Conservation (phyloP, 306 rosid genomes). For the Quercus variabilis region DNA sequence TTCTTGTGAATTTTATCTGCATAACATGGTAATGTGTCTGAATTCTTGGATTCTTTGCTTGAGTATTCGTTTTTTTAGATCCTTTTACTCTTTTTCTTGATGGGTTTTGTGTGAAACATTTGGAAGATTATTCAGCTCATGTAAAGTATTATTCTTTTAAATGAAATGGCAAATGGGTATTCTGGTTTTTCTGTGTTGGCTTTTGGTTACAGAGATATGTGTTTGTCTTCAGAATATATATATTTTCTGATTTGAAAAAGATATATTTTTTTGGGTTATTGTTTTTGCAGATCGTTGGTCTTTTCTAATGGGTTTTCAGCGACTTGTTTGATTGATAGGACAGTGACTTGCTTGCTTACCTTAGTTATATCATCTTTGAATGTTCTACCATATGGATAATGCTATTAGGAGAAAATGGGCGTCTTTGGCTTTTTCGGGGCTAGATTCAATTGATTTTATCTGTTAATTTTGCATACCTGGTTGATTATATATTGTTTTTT, state of each 20-base stretch:
- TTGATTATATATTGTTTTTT: neutral
- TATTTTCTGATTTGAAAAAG: too few species aligned
- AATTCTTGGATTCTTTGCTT: neutral
- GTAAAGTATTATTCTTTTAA: conserved; percentile 8
- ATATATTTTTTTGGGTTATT: neutral
- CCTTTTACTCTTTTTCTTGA: neutral
- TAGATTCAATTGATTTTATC: neutral
- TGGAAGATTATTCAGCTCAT: neutral
- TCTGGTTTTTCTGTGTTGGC: conserved; percentile 13
- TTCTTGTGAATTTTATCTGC: neutral
- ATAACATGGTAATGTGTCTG: neutral
- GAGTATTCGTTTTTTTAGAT: neutral
- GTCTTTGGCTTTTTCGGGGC: neutral
- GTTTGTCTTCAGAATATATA: neutral
- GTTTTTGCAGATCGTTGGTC: conserved; percentile 2
- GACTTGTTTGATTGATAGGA: neutral
- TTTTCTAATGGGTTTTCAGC: conserved; percentile 15
- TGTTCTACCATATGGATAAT: neutral
- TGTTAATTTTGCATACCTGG: neutral
- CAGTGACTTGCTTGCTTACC: neutral
- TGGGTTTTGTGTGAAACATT: neutral
- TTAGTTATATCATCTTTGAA: neutral
- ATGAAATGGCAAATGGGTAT: conserved; percentile 34
- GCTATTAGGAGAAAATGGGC: conserved; percentile 6
- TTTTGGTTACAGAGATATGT: conserved; percentile 5